Conservation (phyloP, 1,284 basidiomycete species). For the Tylopilus sp. region DNA sequence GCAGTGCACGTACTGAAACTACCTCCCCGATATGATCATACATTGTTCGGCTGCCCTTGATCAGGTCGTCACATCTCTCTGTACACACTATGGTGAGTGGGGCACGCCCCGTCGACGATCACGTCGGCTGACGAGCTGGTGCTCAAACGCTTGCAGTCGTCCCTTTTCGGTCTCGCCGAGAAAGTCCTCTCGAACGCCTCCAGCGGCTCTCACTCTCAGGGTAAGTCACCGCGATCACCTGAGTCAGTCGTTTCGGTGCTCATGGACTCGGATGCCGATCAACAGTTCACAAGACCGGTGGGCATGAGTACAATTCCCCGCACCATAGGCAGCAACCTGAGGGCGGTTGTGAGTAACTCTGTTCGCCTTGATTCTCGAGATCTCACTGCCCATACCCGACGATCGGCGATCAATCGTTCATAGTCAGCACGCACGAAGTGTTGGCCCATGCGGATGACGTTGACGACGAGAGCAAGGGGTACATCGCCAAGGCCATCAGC, state of each 20-base stretch:
- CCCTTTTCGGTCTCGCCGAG: slow-evolving; percentile 75
- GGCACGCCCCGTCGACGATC: not conserved
- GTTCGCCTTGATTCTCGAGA: not conserved
- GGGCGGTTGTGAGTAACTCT: slow-evolving; percentile 45
- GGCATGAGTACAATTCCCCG: slow-evolving; percentile 68
- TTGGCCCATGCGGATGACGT: slow-evolving; percentile 51
- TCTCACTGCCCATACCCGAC: slow-evolving; percentile 3
- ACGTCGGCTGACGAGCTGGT: not conserved
- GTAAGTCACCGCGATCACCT: slow-evolving; percentile 22
- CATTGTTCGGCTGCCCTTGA: slow-evolving; percentile 22
- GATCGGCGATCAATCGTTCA: slow-evolving; percentile 1
- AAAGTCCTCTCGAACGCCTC: slow-evolving; percentile 53
- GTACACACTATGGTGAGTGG: slow-evolving; percentile 42
- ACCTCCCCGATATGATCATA: slow-evolving; percentile 1
- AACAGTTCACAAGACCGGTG: slow-evolving; percentile 61
- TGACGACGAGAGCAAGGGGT: slow-evolving; percentile 19
- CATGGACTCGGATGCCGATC: slow-evolving; percentile 19
- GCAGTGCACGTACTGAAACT: slow-evolving; percentile 22
- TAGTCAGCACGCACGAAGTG: slow-evolving; percentile 72
- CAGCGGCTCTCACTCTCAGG: slow-evolving; percentile 45
- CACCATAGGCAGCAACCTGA: slow-evolving; percentile 47
- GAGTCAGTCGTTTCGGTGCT: not conserved
- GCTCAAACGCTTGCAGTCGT: slow-evolving; percentile 54
- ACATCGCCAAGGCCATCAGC: slow-evolving; percentile 30
- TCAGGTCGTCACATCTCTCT: slow-evolving; percentile 13